A percentile compares a stretch with the other conserved stretches of the same genome.
Conservation (phyloP, 169 alveolate genomes). For the Plasmodium vivax region DNA sequence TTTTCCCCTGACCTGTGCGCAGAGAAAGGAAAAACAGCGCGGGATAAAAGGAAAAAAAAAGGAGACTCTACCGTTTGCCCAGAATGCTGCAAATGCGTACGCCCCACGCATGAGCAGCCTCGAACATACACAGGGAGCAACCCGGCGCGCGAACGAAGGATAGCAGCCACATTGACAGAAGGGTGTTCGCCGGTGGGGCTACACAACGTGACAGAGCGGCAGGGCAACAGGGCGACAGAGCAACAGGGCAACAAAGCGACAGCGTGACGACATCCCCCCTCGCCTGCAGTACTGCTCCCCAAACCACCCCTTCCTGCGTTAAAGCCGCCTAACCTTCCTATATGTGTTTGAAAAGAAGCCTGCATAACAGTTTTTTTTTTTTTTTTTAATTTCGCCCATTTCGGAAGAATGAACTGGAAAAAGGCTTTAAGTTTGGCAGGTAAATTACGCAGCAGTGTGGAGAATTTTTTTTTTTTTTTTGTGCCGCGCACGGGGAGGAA, state of each 20-base stretch:
- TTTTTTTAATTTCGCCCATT: slow-evolving; percentile 8
- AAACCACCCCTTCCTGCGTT: neutral
- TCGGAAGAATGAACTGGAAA: slow-evolving; percentile 69
- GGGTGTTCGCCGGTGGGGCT: neutral
- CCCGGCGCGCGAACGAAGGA: neutral
- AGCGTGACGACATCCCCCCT: neutral
- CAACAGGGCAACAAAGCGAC: neutral
- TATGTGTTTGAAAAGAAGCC: neutral
- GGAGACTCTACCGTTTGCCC: neutral
- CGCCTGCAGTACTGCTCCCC: neutral
- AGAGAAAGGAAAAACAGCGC: neutral
- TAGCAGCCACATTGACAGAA: neutral
- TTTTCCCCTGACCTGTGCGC: neutral
- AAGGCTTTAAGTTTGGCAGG: slow-evolving; percentile 73
- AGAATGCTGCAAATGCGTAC: neutral
- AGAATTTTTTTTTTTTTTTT: slow-evolving; percentile 1
- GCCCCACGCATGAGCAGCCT: neutral
- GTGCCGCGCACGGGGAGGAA: neutral
- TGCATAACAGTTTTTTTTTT: neutral
- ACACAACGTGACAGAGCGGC: neutral
- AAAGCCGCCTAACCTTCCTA: neutral
- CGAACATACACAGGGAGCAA: neutral
- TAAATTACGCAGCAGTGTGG: neutral
- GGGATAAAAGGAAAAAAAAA: neutral
- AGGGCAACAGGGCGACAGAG: too few relatives aligned